Percentiles rank a stretch among this genome's conserved stretches.
phyloP scores from a whole-genome alignment of 495 filamentous ascomycete species.

The Lasiosphaeria ovina region DNA sequence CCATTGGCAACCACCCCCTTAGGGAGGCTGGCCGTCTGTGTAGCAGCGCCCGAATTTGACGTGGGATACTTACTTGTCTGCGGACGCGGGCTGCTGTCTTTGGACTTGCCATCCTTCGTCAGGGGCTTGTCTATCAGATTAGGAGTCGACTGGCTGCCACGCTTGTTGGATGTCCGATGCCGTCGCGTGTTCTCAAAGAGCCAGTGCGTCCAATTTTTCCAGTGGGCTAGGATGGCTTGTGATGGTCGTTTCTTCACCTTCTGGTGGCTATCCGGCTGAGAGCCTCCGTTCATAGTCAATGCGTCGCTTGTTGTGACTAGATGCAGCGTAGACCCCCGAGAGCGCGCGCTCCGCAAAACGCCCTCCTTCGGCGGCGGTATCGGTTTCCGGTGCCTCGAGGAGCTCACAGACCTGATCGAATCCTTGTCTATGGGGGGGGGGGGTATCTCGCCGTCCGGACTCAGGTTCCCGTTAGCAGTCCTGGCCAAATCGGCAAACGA shows the following conservation, averaged over 20 bases:
- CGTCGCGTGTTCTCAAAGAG: constrained; percentile 48
- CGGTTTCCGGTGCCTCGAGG: constrained; percentile 66
- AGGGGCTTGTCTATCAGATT: constrained; percentile 44
- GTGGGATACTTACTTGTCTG: constrained; percentile 53
- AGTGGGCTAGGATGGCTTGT: constrained; percentile 58
- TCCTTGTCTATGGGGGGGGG: constrained; percentile 77
- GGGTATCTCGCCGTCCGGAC: constrained; percentile 47
- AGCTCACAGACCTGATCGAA: constrained; percentile 66
- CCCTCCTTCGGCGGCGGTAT: constrained; percentile 82
- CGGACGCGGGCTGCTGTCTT: constrained; percentile 50
- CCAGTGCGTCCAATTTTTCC: constrained; percentile 67
- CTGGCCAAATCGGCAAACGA: constrained; percentile 62
- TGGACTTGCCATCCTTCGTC: constrained; percentile 43
- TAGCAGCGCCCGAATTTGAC: constrained; percentile 18
- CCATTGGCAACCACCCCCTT: constrained; percentile 40
- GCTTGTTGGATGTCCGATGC: constrained; percentile 40
- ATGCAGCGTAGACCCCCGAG: constrained; percentile 75
- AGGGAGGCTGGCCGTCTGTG: constrained; percentile 31
- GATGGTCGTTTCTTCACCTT: constrained; percentile 49
- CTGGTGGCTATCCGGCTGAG: constrained; percentile 30
- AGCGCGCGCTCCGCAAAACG: constrained; percentile 56
- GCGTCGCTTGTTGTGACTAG: constrained; percentile 63
- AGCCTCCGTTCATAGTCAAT: constrained; percentile 26
- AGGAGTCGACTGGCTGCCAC: constrained; percentile 54
- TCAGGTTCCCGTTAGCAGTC: constrained; percentile 32